A percentile compares a stretch with the other conserved stretches of the same genome.
Evolutionary conservation across 2,329 filamentous ascomycete species (phyloP).

Genomic region (Xylaria sp.): DNA sequence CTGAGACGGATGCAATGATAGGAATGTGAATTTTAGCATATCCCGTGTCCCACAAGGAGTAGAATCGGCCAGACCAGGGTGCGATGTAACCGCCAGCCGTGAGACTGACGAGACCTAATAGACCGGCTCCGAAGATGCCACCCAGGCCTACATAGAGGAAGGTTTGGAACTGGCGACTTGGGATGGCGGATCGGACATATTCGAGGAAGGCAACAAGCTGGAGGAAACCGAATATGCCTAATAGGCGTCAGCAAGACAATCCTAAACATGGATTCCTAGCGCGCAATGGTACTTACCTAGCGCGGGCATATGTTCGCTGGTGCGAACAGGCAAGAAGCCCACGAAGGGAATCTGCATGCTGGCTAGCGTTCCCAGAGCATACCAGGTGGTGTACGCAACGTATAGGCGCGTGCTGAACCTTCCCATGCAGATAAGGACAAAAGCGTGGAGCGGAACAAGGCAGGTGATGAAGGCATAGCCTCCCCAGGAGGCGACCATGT

Average conservation of each 20-base stretch:
- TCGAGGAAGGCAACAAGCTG: constrained; percentile 93
- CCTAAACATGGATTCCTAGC: neutral
- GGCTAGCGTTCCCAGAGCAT: constrained; percentile 90
- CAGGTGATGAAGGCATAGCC: constrained; percentile 99
- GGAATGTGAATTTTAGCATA: constrained; percentile 99
- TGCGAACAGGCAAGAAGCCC: constrained; percentile 93
- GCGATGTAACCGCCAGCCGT: constrained; percentile 91
- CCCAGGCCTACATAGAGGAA: constrained; percentile 80
- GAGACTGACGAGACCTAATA: constrained; percentile 80
- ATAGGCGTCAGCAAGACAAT: constrained; percentile 19
- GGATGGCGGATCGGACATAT: constrained; percentile 85
- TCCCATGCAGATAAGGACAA: constrained; percentile 96
- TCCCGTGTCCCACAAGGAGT: constrained; percentile 97
- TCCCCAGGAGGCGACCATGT: constrained; percentile 99
- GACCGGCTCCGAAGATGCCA: constrained; percentile 72
- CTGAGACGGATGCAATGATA: constrained; percentile 99
- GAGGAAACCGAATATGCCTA: constrained; percentile 92
- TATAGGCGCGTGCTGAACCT: constrained; percentile 93
- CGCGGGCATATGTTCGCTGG: constrained; percentile 98
- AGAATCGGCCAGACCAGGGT: constrained; percentile 97
- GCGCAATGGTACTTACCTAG: constrained; percentile 65
- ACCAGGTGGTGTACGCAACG: constrained; percentile 98
- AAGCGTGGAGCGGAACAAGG: constrained; percentile 89
- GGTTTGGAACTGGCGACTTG: constrained; percentile 91
- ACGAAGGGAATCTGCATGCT: constrained; percentile 99